Evolutionary conservation across 164 flowering plant species (phyloP).

Genomic region (Berberis vulgaris): DNA sequence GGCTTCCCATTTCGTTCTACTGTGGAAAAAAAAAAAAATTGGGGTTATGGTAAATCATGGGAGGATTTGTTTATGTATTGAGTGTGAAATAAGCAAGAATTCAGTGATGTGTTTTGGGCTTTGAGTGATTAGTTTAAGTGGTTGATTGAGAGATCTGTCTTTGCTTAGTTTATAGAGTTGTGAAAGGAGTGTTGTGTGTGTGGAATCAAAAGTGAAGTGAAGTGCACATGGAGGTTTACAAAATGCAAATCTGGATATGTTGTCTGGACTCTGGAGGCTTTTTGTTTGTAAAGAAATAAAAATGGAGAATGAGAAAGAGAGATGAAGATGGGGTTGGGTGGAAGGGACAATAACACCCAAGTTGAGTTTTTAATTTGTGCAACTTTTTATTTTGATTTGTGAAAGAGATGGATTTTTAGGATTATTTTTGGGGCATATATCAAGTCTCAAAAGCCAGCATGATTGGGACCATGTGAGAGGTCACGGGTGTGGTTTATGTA

Average conservation of each 20-base stretch:
- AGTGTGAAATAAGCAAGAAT: slow-evolving; percentile 4
- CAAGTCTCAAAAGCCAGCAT: neutral
- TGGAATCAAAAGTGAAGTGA: slow-evolving; percentile 19
- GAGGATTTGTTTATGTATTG: neutral
- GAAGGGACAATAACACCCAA: slow-evolving; percentile 15
- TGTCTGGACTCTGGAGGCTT: slow-evolving; percentile 18
- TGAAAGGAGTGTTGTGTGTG: slow-evolving; percentile 3
- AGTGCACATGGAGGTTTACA: slow-evolving; percentile 32
- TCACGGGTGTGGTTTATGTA: neutral
- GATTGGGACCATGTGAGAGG: neutral
- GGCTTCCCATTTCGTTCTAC: neutral
- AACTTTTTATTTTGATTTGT: no score
- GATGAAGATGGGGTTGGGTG: slow-evolving; percentile 18
- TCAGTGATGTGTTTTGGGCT: slow-evolving; percentile 12
- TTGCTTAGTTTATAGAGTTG: slow-evolving; percentile 11
- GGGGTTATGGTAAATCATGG: no score
- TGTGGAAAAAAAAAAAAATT: no score
- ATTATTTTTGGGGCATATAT: no score
- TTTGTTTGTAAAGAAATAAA: no score
- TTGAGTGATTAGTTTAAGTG: neutral
- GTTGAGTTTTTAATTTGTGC: neutral
- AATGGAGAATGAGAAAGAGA: neutral
- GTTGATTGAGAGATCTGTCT: neutral
- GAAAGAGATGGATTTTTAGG: no score
- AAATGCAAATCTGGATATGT: slow-evolving; percentile 25